Conservation (phyloP, 805 yeast genomes). For the Wickerhamomyces xylosicus region DNA sequence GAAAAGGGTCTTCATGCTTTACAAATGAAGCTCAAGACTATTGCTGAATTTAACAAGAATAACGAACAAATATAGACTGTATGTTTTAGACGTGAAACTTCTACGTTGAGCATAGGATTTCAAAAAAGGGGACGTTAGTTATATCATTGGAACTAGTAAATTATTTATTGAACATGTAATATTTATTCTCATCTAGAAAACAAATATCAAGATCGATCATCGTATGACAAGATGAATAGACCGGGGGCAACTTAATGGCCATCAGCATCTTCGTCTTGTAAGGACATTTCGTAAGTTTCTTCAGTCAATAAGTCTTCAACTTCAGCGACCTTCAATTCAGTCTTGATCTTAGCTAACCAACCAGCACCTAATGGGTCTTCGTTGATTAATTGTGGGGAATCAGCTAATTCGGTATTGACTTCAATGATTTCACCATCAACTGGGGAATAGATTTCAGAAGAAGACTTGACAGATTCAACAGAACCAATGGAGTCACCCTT, state of each 20-base stretch:
- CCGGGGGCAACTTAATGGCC: background rate
- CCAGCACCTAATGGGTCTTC: conserved; percentile 89
- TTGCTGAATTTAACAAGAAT: conserved; percentile 31
- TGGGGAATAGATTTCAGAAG: conserved; percentile 88
- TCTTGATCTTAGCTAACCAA: conserved; percentile 77
- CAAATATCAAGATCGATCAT: conserved; percentile 1
- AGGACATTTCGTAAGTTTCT: conserved; percentile 26
- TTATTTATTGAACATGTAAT: too few species aligned
- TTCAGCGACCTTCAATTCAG: conserved; percentile 33
- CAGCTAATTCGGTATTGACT: conserved; percentile 55
- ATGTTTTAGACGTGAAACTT: background rate
- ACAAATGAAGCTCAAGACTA: conserved; percentile 76
- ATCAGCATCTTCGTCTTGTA: conserved; percentile 11
- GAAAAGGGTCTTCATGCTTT: conserved; percentile 76
- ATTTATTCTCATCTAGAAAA: background rate
- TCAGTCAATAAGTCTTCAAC: conserved; percentile 52
- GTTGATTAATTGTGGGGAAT: conserved; percentile 71
- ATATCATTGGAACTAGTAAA: too few species aligned
- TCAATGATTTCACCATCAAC: conserved; percentile 68
- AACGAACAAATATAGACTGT: conserved; percentile 2
- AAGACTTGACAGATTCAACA: conserved; percentile 90
- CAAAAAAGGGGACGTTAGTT: background rate
- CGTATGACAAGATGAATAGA: background rate
- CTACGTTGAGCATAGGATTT: background rate
- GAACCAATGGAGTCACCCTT: conserved; percentile 84